These are phyloP conservation scores for Fusarium sp. DNA, from an alignment of 2,329 filamentous ascomycete species.

Conservation along the genomic window DNA sequence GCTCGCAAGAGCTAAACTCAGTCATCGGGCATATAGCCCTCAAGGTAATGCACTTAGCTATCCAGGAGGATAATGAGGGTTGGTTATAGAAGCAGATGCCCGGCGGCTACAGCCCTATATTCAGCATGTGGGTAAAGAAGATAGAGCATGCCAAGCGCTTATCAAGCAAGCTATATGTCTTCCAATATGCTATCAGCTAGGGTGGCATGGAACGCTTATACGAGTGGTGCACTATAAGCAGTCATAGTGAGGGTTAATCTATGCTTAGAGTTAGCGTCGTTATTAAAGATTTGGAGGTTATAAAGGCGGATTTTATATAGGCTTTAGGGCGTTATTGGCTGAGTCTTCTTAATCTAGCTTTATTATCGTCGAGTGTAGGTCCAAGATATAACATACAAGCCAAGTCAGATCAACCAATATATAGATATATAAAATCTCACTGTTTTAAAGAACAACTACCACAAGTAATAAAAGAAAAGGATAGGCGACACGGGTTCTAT, in stretches of 20 bases:
- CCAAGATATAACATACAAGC: too few species aligned
- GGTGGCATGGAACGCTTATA: conserved; percentile 86
- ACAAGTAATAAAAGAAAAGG: too few species aligned
- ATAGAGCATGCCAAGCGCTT: conserved; percentile 74
- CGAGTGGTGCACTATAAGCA: conserved; percentile 92
- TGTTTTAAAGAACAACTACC: too few species aligned
- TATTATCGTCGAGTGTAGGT: neutral
- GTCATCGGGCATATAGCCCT: conserved; percentile 55
- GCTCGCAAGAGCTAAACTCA: conserved; percentile 58
- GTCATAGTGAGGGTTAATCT: conserved; percentile 77
- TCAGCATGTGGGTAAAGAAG: conserved; percentile 77
- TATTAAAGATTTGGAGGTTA: conserved; percentile 87
- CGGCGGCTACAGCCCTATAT: conserved; percentile 89
- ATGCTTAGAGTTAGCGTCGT: conserved; percentile 88
- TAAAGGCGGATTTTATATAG: conserved; percentile 79
- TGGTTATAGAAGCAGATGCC: conserved; percentile 94
- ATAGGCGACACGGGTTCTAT: too few species aligned
- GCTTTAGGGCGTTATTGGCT: conserved; percentile 67
- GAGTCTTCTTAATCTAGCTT: neutral
- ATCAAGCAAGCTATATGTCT: conserved; percentile 83
- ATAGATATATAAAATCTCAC: too few species aligned
- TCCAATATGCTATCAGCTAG: conserved; percentile 94
- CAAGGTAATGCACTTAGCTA: conserved; percentile 64
- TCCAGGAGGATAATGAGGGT: conserved; percentile 75
- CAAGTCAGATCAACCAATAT: too few species aligned